Evolutionary conservation across 2,329 filamentous ascomycete species (phyloP), one percentile per base, ranked within the genome.

Genomic region (Phaeosphaeriaceae sp.): DNA sequence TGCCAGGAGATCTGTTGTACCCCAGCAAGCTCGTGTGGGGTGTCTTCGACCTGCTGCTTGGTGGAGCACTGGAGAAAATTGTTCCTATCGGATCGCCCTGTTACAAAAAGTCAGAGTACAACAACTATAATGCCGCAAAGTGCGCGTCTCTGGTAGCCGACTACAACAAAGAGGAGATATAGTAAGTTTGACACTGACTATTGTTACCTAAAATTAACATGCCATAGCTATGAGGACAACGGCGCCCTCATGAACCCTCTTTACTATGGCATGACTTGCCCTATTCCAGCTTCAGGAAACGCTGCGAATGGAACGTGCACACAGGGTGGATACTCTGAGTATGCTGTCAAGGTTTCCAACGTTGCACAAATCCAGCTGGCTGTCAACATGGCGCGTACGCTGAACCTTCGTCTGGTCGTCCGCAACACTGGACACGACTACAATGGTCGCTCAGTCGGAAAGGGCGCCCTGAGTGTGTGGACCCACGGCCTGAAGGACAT

Each of bases 361-460:
- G 70, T 75, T 17, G 70, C 71, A 1, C 72, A 76, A 21, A 69
- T 76, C 7, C 73, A 76, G 22, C 56, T 75, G 10, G 68, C 71
- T 3, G 65, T 76, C 13, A 76, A 76, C 45, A 66, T 77, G 17
- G 75, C 73, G 3, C 68, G 68, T 1, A 63, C 62, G 1, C 55
- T 68, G 7, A 74, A 76, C 51, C 67, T 77, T 21, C 72, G 74
- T 15, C 50, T 77, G 4, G 69, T 73, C 4, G 63, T 76, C 9
- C 65, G 66, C 13, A 76, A 73, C 51, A 76, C 72, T 3, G 71
- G 74, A 0, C 74, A 76, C 22, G 69, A 72, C 47, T 76, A 72
- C 48, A 67, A 69, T 41, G 70, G 69, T n/a, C 56, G 67, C 22
- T 73, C 69, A 3, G 62, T 67, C 25, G 70, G 70, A 9, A 71